Percentiles rank a stretch among this genome's conserved stretches.
Evolutionary conservation across 805 yeast species (phyloP).

Genomic region (Ogataea thermomethanolica): DNA sequence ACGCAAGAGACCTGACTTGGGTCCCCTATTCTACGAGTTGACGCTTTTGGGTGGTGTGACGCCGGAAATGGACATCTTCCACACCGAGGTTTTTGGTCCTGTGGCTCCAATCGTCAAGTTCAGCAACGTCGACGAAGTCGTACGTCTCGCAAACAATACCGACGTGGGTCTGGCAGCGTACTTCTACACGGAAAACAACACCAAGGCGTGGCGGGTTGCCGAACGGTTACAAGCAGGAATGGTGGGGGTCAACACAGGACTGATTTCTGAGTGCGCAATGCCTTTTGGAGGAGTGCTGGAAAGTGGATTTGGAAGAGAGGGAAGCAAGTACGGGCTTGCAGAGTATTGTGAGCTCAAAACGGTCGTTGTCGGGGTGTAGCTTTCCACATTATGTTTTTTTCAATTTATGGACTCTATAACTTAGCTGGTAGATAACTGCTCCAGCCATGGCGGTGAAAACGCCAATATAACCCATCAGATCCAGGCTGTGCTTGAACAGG

Average conservation of each 20-base stretch:
- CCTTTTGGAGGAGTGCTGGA: constrained; percentile 74
- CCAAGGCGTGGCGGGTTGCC: constrained; percentile 50
- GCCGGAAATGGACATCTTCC: constrained; percentile 50
- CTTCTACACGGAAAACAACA: constrained; percentile 52
- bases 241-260: constrained; percentile 76
- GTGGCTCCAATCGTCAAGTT: constrained; percentile 65
- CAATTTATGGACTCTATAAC: background rate
- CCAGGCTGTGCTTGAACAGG: constrained; percentile 46
- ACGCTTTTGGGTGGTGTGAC: constrained; percentile 60
- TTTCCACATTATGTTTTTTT: background rate
- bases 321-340: constrained; percentile 66
- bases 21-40: constrained; percentile 60
- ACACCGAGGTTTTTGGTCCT: constrained; percentile 78
- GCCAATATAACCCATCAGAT: constrained; percentile 42
- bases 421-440: constrained; percentile 41
- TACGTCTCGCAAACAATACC: constrained; percentile 54
- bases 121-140: constrained; percentile 50
- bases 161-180: constrained; percentile 75
- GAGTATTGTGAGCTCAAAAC: constrained; percentile 66
- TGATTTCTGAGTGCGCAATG: constrained; percentile 56
- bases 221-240: constrained; percentile 69
- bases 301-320: constrained; percentile 78
- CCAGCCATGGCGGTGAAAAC: constrained; percentile 52
- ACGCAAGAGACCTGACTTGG: constrained; percentile 49
- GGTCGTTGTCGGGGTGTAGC: constrained; percentile 42